Base-by-base conservation (phyloP, 2,329 filamentous ascomycete species). In the Fusarium cyanostomum region DNA sequence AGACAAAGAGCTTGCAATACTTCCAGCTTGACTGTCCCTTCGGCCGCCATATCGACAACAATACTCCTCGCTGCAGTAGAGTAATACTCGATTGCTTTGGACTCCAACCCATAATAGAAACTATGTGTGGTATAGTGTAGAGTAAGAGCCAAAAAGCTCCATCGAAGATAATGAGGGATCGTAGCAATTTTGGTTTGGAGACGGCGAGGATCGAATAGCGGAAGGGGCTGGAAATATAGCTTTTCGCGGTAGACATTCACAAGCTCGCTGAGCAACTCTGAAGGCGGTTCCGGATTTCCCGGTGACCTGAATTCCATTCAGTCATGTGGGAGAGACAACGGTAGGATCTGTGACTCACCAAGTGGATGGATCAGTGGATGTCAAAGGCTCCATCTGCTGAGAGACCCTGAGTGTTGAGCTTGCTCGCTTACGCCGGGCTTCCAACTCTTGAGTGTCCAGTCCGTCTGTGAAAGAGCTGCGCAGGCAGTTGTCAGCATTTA, bases 71-170 rank as follows among this genome's bases (percentile, higher is more conserved):
- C 62, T 1, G 57, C 57, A 0, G 57, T 60, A 2, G 53, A 48
- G 5, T 70, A 70, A 9, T 67, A 69, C 30, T 70, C 67, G 8
- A 69, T 59, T 2, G 68, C 67, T 4, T 70, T 62, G 0, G 31
- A 34, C 11, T 70, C 65, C 0, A 52, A 4, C 0, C 68, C 68
- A 24, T 50, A 57, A 16, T 67, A 70, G 2, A 69, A 70, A 0
- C 13, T 31, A 6, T 60, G 58, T 0, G 34, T 69, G 2, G 51
- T 48, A 7, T 63, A 62, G 11, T 59, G 46, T 0, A 70, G 58
- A 0, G 45, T 31, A 0, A 70, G 48, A n/a, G 60, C 67, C 0
- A 70, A 1, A 1, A 70, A 60, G 2, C 56, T 60, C 68, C 68
- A 70, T 9, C 68, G 60, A 1, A 70, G 41, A 8, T 67, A 64